Evolutionary conservation across 495 filamentous ascomycete species (phyloP).

Genomic region (Pseudoneurospora amorphoporcata): DNA sequence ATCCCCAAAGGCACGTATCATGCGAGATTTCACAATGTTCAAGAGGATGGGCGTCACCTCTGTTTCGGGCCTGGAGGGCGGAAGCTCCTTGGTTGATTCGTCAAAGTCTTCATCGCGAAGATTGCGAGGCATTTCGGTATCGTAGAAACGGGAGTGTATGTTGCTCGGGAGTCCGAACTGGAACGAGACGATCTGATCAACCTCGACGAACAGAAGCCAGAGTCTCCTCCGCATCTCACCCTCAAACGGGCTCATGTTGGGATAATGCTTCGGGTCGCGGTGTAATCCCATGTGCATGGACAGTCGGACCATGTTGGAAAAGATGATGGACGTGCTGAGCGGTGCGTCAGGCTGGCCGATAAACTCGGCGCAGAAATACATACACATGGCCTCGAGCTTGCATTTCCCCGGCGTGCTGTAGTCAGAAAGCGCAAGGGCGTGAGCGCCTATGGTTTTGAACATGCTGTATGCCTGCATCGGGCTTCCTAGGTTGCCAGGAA

Average conservation of each 20-base stretch:
- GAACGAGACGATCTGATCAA: constrained; percentile 17
- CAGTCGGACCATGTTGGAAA: constrained; percentile 26
- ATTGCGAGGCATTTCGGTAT: constrained; percentile 30
- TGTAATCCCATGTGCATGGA: constrained; percentile 34
- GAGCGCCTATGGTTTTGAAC: constrained; percentile 20
- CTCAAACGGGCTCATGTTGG: constrained; percentile 22
- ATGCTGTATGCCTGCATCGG: constrained; percentile 1
- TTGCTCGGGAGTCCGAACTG: constrained; percentile 25
- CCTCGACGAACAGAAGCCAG: constrained; percentile 23
- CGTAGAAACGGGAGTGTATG: constrained; percentile 13
- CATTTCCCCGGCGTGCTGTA: constrained; percentile 32
- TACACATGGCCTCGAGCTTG: constrained; percentile 31
- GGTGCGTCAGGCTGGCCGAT: constrained; percentile 20
- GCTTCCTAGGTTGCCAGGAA: constrained; percentile 14
- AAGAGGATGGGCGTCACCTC: constrained; percentile 19
- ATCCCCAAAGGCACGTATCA: constrained; percentile 14
- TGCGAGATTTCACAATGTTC: constrained; percentile 17
- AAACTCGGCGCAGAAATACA: constrained; percentile 29
- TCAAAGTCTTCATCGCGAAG: constrained; percentile 29
- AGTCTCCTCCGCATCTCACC: constrained; percentile 29
- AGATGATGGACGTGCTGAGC: constrained; percentile 30
- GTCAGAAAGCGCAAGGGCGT: constrained; percentile 28
- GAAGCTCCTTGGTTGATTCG: constrained; percentile 20
- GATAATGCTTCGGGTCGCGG: constrained; percentile 28
- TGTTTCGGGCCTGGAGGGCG: constrained; percentile 25